A percentile compares a stretch with the other conserved stretches of the same genome.
phyloP scores from a whole-genome alignment of 805 yeast species.

The Candida gorgasii region DNA sequence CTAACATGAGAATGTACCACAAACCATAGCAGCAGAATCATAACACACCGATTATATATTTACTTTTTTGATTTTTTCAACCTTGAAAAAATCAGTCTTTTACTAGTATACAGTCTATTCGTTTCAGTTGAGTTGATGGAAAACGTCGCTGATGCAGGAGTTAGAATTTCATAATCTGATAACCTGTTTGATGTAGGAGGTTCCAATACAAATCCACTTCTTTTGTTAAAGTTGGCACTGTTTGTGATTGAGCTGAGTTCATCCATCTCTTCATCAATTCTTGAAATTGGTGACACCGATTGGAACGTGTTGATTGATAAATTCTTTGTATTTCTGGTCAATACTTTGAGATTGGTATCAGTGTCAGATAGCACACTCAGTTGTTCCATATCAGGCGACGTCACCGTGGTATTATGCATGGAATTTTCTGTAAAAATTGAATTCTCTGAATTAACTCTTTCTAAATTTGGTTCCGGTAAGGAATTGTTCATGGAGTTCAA shows the following conservation, averaged over 20 bases:
- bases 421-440: conserved; percentile 9
- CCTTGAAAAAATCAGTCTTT: conserved; percentile 18
- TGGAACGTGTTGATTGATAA: conserved; percentile 19
- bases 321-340: conserved; percentile 29
- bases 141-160: conserved; percentile 15
- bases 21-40: not conserved
- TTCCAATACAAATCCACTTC: conserved; percentile 16
- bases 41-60: not conserved
- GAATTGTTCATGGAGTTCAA: not conserved
- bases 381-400: conserved; percentile 11
- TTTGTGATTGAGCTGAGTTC: not conserved
- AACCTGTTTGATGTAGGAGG: conserved; percentile 14
- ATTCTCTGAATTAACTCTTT: conserved; percentile 6
- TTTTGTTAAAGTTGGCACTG: conserved; percentile 7
- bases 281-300: conserved; percentile 11
- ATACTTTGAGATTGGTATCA: not conserved
- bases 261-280: conserved; percentile 14
- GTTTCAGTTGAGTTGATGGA: conserved; percentile 16
- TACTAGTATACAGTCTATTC: conserved; percentile 15
- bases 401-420: not conserved
- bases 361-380: conserved; percentile 2
- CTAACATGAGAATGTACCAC: too few species aligned
- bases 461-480: conserved; percentile 17
- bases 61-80: conserved; percentile 12
- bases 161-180: conserved; percentile 9